phyloP scores from a whole-genome alignment of 768 basidiomycete species.

The Pleurotus giganteus region DNA sequence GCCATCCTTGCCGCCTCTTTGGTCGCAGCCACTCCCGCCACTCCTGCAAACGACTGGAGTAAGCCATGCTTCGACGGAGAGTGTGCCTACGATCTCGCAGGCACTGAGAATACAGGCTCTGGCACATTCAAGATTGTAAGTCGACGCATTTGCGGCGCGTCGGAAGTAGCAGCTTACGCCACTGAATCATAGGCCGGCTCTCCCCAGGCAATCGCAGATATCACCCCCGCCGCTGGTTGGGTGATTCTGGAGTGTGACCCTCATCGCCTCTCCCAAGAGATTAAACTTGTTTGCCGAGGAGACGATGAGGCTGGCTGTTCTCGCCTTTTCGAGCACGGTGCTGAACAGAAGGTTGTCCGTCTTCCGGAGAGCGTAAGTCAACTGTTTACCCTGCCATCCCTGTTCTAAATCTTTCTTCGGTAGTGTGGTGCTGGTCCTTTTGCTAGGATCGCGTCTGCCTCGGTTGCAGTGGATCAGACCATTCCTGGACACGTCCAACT shows the following conservation, averaged over 20 bases:
- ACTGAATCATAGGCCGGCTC: slow-evolving; percentile 5
- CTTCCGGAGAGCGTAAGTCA: slow-evolving; percentile 7
- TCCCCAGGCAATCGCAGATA: slow-evolving; percentile 2
- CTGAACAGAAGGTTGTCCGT: slow-evolving; percentile 8
- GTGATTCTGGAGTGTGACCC: slow-evolving; percentile 6
- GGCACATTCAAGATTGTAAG: slow-evolving; percentile 4
- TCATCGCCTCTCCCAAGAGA: slow-evolving; percentile 3
- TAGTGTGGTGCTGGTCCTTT: slow-evolving; percentile 8
- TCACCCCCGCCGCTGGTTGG: slow-evolving; percentile 6
- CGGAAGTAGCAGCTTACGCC: no score
- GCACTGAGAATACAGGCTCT: not conserved
- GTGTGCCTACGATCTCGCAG: slow-evolving; percentile 9
- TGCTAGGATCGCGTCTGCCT: slow-evolving; percentile 3
- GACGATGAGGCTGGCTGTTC: not conserved
- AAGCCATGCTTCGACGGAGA: slow-evolving; percentile 8
- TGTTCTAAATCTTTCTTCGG: no score
- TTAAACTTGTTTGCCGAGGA: slow-evolving; percentile 1
- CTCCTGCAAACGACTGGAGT: slow-evolving; percentile 9
- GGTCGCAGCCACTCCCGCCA: not conserved
- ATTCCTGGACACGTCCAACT: slow-evolving; percentile 3
- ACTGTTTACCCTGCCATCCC: not conserved
- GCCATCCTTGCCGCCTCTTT: slow-evolving; percentile 4
- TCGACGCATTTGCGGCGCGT: no score
- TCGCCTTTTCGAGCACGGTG: slow-evolving; percentile 4
- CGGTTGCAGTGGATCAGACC: not conserved